phyloP scores from a whole-genome alignment of 768 basidiomycete genomes.

The Amanita polypyramis region DNA sequence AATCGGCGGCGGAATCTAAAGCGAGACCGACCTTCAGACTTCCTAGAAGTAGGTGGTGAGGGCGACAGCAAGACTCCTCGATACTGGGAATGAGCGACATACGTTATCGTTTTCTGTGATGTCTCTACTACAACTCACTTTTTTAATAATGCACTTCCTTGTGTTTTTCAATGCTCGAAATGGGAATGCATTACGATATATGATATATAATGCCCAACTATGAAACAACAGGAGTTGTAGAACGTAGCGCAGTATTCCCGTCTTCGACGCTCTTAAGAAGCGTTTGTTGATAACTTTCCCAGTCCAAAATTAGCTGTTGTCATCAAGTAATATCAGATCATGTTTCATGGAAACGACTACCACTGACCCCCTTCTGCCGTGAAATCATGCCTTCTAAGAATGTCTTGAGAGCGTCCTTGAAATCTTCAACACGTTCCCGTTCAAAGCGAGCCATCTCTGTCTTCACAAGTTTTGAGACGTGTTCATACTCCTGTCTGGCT shows the following conservation, averaged over 20 bases:
- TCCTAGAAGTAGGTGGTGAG: conserved; percentile 62
- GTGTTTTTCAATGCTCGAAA: neutral
- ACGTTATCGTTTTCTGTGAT: neutral
- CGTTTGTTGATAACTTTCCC: conserved; percentile 75
- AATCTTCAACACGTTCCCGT: conserved; percentile 87
- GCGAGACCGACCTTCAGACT: conserved; percentile 77
- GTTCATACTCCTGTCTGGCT: conserved; percentile 81
- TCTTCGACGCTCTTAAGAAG: conserved; percentile 31
- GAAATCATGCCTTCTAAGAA: conserved; percentile 84
- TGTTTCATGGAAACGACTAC: neutral
- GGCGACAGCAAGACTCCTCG: conserved; percentile 54
- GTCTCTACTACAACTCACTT: neutral
- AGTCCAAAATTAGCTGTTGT: conserved; percentile 56
- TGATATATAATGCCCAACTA: neutral
- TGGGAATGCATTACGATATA: neutral
- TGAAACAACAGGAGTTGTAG: conserved; percentile 7
- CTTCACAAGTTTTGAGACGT: conserved; percentile 81
- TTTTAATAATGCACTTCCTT: neutral
- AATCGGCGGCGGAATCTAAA: conserved; percentile 71
- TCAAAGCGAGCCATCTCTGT: conserved; percentile 87
- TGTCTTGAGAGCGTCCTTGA: conserved; percentile 72
- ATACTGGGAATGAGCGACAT: conserved; percentile 59
- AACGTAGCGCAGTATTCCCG: conserved; percentile 11
- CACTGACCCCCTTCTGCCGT: conserved; percentile 67
- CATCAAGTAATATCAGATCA: conserved; percentile 2